These are phyloP conservation scores for Penicillium diatomitis DNA, from an alignment of 495 filamentous ascomycete species.

Conservation along the genomic window DNA sequence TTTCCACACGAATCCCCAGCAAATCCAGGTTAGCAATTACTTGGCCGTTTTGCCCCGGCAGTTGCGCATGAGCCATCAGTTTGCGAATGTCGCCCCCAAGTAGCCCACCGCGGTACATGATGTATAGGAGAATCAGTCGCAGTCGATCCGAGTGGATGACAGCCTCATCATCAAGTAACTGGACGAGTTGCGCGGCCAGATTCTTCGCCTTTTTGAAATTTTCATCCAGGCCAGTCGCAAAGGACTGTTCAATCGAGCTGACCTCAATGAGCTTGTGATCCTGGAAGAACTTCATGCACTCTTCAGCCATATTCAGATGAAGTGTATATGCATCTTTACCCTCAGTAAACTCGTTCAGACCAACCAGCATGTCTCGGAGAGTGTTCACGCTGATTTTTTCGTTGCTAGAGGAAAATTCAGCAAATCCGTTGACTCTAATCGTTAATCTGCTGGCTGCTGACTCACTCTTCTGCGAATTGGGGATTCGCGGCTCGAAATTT, in stretches of 20 bases:
- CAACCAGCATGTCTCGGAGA: constrained; percentile 95
- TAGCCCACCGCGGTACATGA: constrained; percentile 82
- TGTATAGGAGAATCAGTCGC: constrained; percentile 73
- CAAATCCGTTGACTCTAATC: neutral
- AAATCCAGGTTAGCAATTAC: constrained; percentile 71
- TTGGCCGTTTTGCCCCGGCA: constrained; percentile 63
- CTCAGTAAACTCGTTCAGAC: constrained; percentile 86
- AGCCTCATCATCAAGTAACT: constrained; percentile 72
- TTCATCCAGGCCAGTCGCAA: constrained; percentile 90
- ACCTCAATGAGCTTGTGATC: constrained; percentile 75
- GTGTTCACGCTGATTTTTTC: constrained; percentile 70
- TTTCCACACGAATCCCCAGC: constrained; percentile 67
- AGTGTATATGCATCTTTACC: constrained; percentile 93
- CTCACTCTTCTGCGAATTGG: constrained; percentile 73
- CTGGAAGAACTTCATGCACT: constrained; percentile 90
- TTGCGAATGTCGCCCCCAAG: constrained; percentile 77
- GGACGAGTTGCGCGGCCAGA: constrained; percentile 73
- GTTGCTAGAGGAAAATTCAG: constrained; percentile 23
- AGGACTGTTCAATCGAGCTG: constrained; percentile 72
- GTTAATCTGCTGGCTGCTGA: neutral
- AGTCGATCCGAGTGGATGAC: constrained; percentile 64
- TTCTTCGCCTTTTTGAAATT: constrained; percentile 87
- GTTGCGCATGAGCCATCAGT: constrained; percentile 71
- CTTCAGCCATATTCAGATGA: constrained; percentile 95
- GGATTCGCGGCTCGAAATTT: constrained; percentile 86